Percentiles rank a stretch among this genome's conserved stretches.
Conservation (phyloP, 2,329 filamentous ascomycete species). For the Aspergillus jensenii region DNA sequence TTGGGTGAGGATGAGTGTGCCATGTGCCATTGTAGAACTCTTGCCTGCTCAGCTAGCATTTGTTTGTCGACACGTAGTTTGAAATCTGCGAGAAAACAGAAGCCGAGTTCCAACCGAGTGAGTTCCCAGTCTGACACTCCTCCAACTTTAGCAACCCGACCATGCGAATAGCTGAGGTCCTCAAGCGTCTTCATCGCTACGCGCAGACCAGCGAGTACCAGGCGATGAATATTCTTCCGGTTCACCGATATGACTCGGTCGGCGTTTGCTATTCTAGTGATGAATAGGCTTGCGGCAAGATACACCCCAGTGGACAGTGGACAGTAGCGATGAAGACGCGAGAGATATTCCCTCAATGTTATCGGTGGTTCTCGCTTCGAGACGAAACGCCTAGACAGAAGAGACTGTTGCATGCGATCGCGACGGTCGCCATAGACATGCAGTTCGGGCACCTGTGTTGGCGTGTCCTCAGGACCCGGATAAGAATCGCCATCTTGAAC, state of each 20-base stretch:
- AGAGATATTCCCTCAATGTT: slow-evolving; percentile 77
- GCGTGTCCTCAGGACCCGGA: slow-evolving; percentile 33
- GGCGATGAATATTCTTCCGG: slow-evolving; percentile 77
- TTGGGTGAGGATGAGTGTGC: neutral
- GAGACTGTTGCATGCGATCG: slow-evolving; percentile 74
- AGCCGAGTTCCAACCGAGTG: slow-evolving; percentile 81
- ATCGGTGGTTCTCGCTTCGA: slow-evolving; percentile 84
- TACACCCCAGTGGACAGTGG: slow-evolving; percentile 94
- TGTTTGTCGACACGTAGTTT: slow-evolving; percentile 67
- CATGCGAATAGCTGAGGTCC: slow-evolving; percentile 83
- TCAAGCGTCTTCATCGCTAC: slow-evolving; percentile 96
- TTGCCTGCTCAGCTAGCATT: slow-evolving; percentile 54
- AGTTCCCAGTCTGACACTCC: slow-evolving; percentile 82
- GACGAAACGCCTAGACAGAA: slow-evolving; percentile 90
- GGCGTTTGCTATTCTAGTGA: slow-evolving; percentile 75
- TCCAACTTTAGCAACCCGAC: slow-evolving; percentile 80
- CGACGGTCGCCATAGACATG: slow-evolving; percentile 58
- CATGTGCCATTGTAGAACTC: slow-evolving; percentile 29
- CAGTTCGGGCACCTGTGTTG: slow-evolving; percentile 31
- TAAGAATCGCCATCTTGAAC: slow-evolving; percentile 7
- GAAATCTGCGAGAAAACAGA: slow-evolving; percentile 83
- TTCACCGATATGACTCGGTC: slow-evolving; percentile 80
- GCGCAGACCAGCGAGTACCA: slow-evolving; percentile 78
- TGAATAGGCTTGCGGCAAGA: slow-evolving; percentile 83
- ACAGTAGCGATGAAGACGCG: slow-evolving; percentile 84